Evolutionary conservation across 306 rosid genomes (phyloP).

Genomic region (Canavalia gladiata): DNA sequence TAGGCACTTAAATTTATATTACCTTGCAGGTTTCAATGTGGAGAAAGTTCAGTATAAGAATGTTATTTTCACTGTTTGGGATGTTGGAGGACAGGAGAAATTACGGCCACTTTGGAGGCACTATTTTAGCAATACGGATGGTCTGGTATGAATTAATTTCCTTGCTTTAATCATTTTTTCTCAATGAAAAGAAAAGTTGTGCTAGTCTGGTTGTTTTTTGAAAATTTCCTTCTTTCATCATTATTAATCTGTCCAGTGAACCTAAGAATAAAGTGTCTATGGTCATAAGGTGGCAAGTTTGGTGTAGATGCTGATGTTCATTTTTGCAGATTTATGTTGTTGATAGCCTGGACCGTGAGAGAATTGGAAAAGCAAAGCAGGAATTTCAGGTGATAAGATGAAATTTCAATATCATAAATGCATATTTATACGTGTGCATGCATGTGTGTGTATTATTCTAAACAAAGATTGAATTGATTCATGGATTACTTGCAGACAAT

Average conservation of each 20-base stretch:
- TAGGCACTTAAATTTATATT: conserved; percentile 34
- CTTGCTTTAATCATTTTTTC: conserved; percentile 8
- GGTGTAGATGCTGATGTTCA: conserved; percentile 25
- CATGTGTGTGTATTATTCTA: conserved; percentile 1
- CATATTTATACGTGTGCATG: not conserved
- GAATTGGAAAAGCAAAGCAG: conserved; percentile 86
- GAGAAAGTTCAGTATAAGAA: conserved; percentile 98
- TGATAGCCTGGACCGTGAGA: conserved; percentile 94
- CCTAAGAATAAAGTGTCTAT: conserved; percentile 1
- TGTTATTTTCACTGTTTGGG: conserved; percentile 98
- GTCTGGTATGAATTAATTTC: conserved; percentile 67
- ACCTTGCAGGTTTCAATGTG: conserved; percentile 88
- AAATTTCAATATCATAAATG: conserved; percentile 32
- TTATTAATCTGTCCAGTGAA: not conserved
- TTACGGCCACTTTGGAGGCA: conserved; percentile 99
- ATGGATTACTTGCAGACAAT: conserved; percentile 73
- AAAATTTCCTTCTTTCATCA: conserved; percentile 7
- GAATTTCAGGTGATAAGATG: conserved; percentile 84
- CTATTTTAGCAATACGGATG: conserved; percentile 92
- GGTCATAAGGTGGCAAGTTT: not conserved
- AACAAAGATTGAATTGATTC: conserved; percentile 42
- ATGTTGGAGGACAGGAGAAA: conserved; percentile 97
- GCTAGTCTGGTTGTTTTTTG: conserved; percentile 2
- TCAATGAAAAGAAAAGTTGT: conserved; percentile 4
- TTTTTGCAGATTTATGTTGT: conserved; percentile 86